Percentiles rank a stretch among this genome's conserved stretches.
phyloP scores from a whole-genome alignment of 179 eudicot species.

The Spergularia azorica region DNA sequence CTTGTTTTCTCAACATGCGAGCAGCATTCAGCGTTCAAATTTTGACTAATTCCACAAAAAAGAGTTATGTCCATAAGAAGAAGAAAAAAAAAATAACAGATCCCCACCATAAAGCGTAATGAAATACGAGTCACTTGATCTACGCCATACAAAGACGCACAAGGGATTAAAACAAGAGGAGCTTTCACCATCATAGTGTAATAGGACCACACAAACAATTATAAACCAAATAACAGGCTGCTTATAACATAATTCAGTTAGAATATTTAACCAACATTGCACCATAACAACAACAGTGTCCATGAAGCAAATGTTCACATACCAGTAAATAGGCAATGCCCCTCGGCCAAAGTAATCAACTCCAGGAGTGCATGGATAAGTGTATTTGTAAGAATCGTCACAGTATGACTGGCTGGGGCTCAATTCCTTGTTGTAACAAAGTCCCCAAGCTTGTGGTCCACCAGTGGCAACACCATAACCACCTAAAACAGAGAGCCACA shows the following conservation, averaged over 20 bases:
- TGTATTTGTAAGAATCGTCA: conserved; percentile 70
- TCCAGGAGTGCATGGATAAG: conserved; percentile 87
- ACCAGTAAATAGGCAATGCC: conserved; percentile 90
- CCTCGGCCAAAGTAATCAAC: conserved; percentile 90
- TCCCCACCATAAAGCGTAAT: neutral
- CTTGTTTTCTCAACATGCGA: too few relatives aligned
- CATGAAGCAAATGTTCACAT: neutral
- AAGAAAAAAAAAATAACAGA: too few relatives aligned
- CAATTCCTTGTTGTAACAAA: conserved; percentile 88
- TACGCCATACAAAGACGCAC: neutral
- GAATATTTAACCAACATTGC: neutral
- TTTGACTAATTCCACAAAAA: too few relatives aligned
- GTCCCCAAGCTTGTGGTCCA: conserved; percentile 96
- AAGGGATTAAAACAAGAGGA: neutral
- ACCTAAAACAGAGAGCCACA: conserved; percentile 45
- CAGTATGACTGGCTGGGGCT: conserved; percentile 93
- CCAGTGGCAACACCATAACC: conserved; percentile 94
- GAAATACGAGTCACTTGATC: neutral
- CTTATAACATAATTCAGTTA: neutral
- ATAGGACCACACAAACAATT: neutral
- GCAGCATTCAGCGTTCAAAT: too few relatives aligned
- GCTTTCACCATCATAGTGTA: neutral
- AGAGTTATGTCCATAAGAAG: too few relatives aligned
- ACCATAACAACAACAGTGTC: neutral
- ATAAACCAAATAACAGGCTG: neutral